Base-by-base conservation (phyloP, 2,329 filamentous ascomycete species). In the Arthrobotrys entomopaga region DNA sequence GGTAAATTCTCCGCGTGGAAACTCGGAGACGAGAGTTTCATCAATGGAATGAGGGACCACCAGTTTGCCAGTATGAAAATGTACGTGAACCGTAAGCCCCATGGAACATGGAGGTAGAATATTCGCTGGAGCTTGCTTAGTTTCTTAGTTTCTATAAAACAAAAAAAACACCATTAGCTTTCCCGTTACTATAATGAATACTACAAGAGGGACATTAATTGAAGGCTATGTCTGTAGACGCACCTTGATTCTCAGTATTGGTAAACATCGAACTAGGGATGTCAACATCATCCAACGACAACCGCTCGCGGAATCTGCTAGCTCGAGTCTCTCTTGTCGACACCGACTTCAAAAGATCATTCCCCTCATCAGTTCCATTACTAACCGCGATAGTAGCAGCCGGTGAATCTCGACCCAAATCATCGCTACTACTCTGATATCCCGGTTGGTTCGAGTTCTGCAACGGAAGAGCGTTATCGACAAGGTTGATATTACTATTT, bases 1-100 rank as follows among this genome's bases (percentile, higher is more conserved):
- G 70, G 70, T 10, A 74, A 49, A 34, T 67, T 74, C 16, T 66
- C 70, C 0, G 70, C 43, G n/a, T 67, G 70, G 16, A 74, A 67
- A 1, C 22, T 50, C 1, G 11, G 24, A 13, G 61, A 42, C 1
- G 56, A 29, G 13, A 64, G 20, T 5, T 63, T 65, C 70, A 74
- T 67, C 8, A 74, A 38, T 19, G 70, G 70, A 10, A 74, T 40
- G n/a, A 74, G 43, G 7, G 70, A 43, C 63, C 61, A 66, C 70
- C 70, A 74, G 20, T 61, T 74, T 15, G 70, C 49, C 4, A 74
- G 48, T 1, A 74, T 16, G 50, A 74, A 63, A 6, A 67, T 16
- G 26, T 63, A 66, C 0, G 49, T n/a, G 16, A 67, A 74, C 2
- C 70, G 63, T 13, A 74, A 43, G 16, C 63, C 19, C 70, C 70